Conservation (phyloP, 2,329 filamentous ascomycete species). For the Pseudovirgaria hyperparasitica region DNA sequence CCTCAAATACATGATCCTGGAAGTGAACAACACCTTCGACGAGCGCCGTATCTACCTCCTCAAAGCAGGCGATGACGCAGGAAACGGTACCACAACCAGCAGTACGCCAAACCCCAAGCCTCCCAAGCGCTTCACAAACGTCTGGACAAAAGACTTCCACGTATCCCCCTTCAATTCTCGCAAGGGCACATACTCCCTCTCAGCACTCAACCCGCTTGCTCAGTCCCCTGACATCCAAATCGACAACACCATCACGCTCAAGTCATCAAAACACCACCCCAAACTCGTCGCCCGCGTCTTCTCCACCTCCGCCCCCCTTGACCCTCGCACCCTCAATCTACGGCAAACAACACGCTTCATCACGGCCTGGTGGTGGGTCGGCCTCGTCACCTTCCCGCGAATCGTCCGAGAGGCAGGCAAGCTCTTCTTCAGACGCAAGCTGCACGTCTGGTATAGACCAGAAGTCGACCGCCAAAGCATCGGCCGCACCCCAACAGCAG, state of each 20-base stretch:
- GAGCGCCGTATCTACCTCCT: constrained; percentile 57
- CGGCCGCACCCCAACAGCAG: constrained; percentile 37
- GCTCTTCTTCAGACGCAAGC: constrained; percentile 42
- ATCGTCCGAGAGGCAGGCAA: constrained; percentile 48
- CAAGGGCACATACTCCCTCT: constrained; percentile 34
- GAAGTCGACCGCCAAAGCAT: constrained; percentile 47
- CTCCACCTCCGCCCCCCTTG: constrained; percentile 37
- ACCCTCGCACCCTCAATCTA: constrained; percentile 35
- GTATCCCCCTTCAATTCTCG: constrained; percentile 60
- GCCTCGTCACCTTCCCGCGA: constrained; percentile 51
- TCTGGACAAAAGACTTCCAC: constrained; percentile 61
- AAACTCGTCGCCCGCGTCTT: constrained; percentile 51
- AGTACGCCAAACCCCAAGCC: constrained; percentile 4
- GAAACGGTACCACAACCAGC: constrained; percentile 6
- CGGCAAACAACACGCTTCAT: constrained; percentile 37
- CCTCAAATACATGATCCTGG: constrained; percentile 53
- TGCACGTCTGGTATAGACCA: constrained; percentile 54
- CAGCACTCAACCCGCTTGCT: constrained; percentile 32
- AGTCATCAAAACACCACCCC: constrained; percentile 44
- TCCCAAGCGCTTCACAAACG: constrained; percentile 30
- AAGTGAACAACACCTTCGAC: constrained; percentile 67
- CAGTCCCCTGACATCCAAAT: constrained; percentile 24
- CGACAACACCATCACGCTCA: constrained; percentile 48
- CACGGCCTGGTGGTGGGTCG: constrained; percentile 52
- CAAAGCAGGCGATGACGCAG: constrained; percentile 22